A percentile compares a stretch with the other conserved stretches of the same genome.
Conservation (phyloP, 305 asterid species). For the Solanum hybrid region DNA sequence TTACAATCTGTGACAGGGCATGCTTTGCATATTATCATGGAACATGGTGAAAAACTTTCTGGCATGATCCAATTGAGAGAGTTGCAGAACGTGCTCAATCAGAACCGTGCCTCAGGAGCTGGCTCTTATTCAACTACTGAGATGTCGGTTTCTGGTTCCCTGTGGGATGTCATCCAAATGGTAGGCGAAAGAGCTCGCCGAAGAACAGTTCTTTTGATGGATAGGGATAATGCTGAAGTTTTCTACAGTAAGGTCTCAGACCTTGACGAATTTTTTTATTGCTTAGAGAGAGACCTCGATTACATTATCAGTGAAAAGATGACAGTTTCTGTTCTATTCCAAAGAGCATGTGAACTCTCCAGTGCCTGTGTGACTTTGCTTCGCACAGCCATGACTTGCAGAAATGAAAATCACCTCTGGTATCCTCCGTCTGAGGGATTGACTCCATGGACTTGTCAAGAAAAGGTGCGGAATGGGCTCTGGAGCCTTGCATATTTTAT, state of each 20-base stretch:
- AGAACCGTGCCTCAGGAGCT: slow-evolving; percentile 41
- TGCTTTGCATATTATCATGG: slow-evolving; percentile 76
- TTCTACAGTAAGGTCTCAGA: slow-evolving; percentile 89
- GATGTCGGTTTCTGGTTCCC: slow-evolving; percentile 61
- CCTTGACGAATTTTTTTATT: slow-evolving; percentile 70
- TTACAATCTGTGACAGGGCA: slow-evolving; percentile 45
- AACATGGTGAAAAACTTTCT: slow-evolving; percentile 90
- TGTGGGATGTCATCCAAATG: slow-evolving; percentile 91
- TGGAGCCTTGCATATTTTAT: slow-evolving; percentile 73
- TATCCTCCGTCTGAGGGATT: slow-evolving; percentile 82
- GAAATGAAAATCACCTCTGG: slow-evolving; percentile 74
- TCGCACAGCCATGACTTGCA: slow-evolving; percentile 54
- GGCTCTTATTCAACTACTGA: slow-evolving; percentile 47
- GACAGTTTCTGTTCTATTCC: slow-evolving; percentile 46
- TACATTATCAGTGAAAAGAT: slow-evolving; percentile 45
- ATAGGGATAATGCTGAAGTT: slow-evolving; percentile 95
- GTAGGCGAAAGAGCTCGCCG: slow-evolving; percentile 89
- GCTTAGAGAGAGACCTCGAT: slow-evolving; percentile 70
- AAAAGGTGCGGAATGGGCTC: slow-evolving; percentile 58
- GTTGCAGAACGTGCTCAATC: slow-evolving; percentile 55
- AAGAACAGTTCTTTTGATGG: slow-evolving; percentile 88
- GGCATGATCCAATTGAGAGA: slow-evolving; percentile 82
- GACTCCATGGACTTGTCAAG: slow-evolving; percentile 80
- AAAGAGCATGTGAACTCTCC: slow-evolving; percentile 78
- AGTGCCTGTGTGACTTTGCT: slow-evolving; percentile 65